A percentile compares a stretch with the other conserved stretches of the same genome.
phyloP scores from a whole-genome alignment of 176 grass and related monocot species.

The Avena atlantica region DNA sequence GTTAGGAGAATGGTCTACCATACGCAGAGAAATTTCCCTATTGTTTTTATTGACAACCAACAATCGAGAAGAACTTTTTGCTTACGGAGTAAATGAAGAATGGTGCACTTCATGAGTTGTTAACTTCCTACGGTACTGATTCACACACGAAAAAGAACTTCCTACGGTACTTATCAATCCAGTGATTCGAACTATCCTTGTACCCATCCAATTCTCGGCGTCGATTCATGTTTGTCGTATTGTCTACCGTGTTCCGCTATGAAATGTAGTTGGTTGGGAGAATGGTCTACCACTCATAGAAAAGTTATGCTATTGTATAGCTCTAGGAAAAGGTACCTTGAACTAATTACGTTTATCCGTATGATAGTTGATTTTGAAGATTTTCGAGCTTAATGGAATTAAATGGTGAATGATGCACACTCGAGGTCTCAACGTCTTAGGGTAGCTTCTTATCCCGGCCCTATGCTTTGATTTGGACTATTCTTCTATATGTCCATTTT shows the following conservation, averaged over 20 bases:
- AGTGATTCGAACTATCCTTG: not conserved
- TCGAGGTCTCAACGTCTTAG: not conserved
- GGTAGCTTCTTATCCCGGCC: not conserved
- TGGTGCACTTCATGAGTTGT: not conserved
- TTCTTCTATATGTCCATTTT: not conserved
- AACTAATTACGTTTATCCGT: not conserved
- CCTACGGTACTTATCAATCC: not conserved
- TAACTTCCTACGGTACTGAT: not conserved
- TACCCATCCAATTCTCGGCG: not conserved
- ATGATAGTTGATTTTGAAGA: not conserved
- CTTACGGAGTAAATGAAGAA: conserved; percentile 33
- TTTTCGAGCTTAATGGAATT: not conserved
- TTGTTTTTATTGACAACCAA: not conserved
- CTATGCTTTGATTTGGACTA: not conserved
- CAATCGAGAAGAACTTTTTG: not conserved
- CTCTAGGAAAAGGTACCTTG: not conserved
- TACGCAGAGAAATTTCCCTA: not conserved
- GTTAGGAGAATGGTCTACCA: not conserved
- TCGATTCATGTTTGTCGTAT: not conserved
- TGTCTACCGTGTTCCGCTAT: not conserved
- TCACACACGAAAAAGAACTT: no score
- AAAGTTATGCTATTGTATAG: not conserved
- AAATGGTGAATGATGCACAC: not conserved
- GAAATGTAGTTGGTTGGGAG: not conserved
- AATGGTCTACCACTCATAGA: not conserved